A percentile compares a stretch with the other conserved stretches of the same genome.
phyloP scores from a whole-genome alignment of 768 basidiomycete genomes.

The Russula brevipes region DNA sequence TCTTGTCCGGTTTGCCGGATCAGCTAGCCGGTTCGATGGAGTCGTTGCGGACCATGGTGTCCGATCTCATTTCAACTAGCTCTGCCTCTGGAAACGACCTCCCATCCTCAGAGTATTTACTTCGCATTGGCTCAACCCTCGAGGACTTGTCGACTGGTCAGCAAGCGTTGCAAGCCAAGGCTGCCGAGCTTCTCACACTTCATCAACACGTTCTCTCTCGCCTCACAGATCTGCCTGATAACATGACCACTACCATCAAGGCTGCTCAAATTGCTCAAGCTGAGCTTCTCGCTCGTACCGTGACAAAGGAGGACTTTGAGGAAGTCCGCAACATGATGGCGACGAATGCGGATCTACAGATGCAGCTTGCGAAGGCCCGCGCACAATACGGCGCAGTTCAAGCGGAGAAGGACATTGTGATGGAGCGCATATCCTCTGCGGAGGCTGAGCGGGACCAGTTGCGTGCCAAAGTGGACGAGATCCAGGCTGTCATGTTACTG shows the following conservation, averaged over 20 bases:
- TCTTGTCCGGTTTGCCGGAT: slow-evolving; percentile 46
- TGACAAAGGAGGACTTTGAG: slow-evolving; percentile 58
- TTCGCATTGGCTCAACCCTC: slow-evolving; percentile 45
- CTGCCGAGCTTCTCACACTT: slow-evolving; percentile 44
- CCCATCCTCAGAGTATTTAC: slow-evolving; percentile 29
- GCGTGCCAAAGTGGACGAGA: slow-evolving; percentile 49
- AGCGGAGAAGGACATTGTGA: slow-evolving; percentile 73
- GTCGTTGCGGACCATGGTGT: slow-evolving; percentile 36
- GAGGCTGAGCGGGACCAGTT: slow-evolving; percentile 66
- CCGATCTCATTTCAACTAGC: slow-evolving; percentile 24
- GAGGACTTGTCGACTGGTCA: slow-evolving; percentile 50
- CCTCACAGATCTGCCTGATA: slow-evolving; percentile 54
- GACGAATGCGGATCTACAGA: slow-evolving; percentile 61
- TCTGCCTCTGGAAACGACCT: slow-evolving; percentile 25
- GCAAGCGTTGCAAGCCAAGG: slow-evolving; percentile 43
- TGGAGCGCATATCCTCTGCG: slow-evolving; percentile 52
- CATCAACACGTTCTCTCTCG: slow-evolving; percentile 51
- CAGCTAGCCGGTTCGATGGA: slow-evolving; percentile 43
- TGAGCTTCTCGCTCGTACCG: slow-evolving; percentile 56
- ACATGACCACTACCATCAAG: slow-evolving; percentile 47
- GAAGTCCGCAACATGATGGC: slow-evolving; percentile 54
- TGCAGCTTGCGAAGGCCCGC: slow-evolving; percentile 71
- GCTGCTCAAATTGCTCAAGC: slow-evolving; percentile 56
- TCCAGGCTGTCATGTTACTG: slow-evolving; percentile 40
- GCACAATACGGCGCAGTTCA: slow-evolving; percentile 71